phyloP scores from a whole-genome alignment of 2,329 filamentous ascomycete genomes.

The Coleophoma cylindrospora region DNA sequence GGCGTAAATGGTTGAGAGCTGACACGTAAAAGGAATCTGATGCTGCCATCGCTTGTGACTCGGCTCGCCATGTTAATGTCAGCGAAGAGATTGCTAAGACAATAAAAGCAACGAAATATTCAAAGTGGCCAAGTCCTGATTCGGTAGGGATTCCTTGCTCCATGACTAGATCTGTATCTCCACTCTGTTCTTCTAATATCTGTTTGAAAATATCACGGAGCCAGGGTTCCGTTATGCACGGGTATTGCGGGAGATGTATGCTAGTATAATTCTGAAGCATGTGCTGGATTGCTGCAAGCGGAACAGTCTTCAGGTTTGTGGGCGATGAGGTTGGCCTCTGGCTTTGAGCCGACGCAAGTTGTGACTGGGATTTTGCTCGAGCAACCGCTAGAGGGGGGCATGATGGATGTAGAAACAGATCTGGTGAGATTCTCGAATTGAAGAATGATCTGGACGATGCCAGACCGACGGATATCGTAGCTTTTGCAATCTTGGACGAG shows the following conservation, averaged over 20 bases:
- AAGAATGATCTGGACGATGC: background rate
- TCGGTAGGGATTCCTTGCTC: background rate
- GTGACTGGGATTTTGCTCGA: background rate
- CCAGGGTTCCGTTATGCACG: constrained; percentile 1
- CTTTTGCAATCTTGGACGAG: background rate
- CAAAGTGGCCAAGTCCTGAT: constrained; percentile 1
- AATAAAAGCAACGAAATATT: constrained; percentile 1
- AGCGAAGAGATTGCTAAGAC: constrained; percentile 1
- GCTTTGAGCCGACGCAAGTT: background rate
- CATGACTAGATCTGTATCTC: background rate
- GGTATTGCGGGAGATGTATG: constrained; percentile 3
- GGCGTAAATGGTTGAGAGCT: background rate
- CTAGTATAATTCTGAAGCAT: constrained; percentile 2
- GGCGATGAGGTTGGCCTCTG: background rate
- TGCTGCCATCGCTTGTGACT: constrained; percentile 1
- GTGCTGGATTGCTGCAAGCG: background rate
- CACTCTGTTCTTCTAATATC: background rate
- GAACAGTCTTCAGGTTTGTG: background rate
- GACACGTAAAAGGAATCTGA: constrained; percentile 1
- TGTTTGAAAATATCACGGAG: background rate
- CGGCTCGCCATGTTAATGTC: constrained; percentile 1
- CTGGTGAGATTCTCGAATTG: background rate
- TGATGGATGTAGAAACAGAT: background rate
- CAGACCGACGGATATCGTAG: background rate
- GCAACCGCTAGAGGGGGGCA: constrained; percentile 1